Evolutionary conservation across 148 eudicot species (phyloP).

Genomic region (Camellia granthamiana): DNA sequence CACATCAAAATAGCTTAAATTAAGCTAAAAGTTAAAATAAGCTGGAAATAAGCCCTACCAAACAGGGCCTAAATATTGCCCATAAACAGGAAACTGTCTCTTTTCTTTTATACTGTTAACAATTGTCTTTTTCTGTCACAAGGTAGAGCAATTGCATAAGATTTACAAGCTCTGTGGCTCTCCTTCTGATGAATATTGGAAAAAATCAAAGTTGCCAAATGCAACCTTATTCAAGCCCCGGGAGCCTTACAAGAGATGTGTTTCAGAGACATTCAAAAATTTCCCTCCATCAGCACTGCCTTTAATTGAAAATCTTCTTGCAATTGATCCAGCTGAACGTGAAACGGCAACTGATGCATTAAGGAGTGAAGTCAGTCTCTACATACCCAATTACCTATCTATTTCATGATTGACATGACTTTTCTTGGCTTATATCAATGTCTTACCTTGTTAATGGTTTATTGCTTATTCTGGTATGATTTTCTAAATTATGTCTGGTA

Average conservation of each 20-base stretch:
- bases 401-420: constrained; percentile 6
- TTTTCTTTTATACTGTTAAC: constrained; percentile 8
- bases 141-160: constrained; percentile 86
- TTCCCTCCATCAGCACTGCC: constrained; percentile 69
- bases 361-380: constrained; percentile 52
- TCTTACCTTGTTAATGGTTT: no score
- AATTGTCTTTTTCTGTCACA: constrained; percentile 17
- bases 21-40: no score
- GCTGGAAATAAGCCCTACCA: no score
- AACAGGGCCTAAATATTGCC: not conserved
- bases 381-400: not conserved
- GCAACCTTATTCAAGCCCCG: constrained; percentile 78
- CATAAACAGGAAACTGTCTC: not conserved
- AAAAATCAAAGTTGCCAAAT: constrained; percentile 77
- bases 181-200: constrained; percentile 73
- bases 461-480: no score
- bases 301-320: constrained; percentile 71
- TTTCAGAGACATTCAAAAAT: constrained; percentile 61
- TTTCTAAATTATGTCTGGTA: no score
- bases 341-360: constrained; percentile 76
- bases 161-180: constrained; percentile 42
- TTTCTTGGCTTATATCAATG: not conserved
- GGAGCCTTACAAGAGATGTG: constrained; percentile 70
- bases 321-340: constrained; percentile 77
- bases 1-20: no score